These are phyloP conservation scores for Epichloe gansuensis DNA, from an alignment of 2,329 filamentous ascomycete species.

Conservation along the genomic window DNA sequence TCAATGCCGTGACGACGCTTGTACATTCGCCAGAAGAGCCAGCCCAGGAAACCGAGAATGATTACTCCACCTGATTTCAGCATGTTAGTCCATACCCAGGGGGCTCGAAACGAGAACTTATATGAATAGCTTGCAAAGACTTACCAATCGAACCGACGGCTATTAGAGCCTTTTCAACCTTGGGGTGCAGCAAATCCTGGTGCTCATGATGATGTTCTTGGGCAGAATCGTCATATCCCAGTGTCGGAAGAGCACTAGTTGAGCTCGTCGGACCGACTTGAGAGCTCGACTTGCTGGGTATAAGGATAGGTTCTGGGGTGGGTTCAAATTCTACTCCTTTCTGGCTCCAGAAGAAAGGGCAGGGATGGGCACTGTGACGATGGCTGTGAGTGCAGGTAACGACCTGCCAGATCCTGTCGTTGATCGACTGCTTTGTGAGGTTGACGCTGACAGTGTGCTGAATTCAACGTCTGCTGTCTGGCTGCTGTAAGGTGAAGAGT, in stretches of 20 bases:
- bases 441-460: background rate
- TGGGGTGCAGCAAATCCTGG: conserved; percentile 1
- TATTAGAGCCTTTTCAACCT: conserved; percentile 11
- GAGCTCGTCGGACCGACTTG: background rate
- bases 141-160: conserved; percentile 11
- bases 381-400: background rate
- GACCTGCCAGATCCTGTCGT: background rate
- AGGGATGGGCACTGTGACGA: conserved; percentile 1
- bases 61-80: conserved; percentile 29
- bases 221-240: background rate
- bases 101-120: background rate
- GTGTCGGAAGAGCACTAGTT: background rate
- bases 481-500: background rate
- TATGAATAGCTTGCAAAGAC: background rate
- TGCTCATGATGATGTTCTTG: background rate
- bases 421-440: background rate
- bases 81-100: background rate
- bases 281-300: background rate
- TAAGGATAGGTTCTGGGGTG: background rate
- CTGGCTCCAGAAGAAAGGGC: conserved; percentile 3
- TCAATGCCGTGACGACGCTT: conserved; percentile 15
- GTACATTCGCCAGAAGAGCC: conserved; percentile 30
- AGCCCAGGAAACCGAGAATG: conserved; percentile 30
- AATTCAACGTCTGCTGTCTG: background rate
- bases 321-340: background rate